Base-by-base conservation (phyloP, 1,284 basidiomycete genomes). In the Apiotrichum sp. region DNA sequence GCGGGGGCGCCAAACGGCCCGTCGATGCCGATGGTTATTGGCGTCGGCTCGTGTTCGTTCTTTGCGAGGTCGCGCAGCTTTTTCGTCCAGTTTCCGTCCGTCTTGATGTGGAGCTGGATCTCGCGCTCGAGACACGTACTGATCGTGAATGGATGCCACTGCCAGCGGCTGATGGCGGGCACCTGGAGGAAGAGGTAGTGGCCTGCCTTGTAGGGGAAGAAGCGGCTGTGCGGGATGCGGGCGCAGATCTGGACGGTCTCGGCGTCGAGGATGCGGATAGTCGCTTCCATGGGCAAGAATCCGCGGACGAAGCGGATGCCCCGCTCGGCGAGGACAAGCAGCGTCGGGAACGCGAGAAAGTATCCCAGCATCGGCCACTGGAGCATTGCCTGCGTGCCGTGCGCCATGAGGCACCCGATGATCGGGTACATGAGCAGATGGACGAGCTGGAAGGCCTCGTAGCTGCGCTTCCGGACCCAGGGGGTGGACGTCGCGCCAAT, bases 361-460 rank as follows among this genome's bases (percentile, higher is more conserved):
- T 66, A 66, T 7, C 63, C 66, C 14, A 68, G 53, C 66, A 68
- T 68, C 5, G 66, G 65, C 50, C 53, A 61, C 51, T 68, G 66
- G 6, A 66, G 51, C 4, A 66, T 50, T n/a, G 49, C 58, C 5
- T 47, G 44, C 3, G 65, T 64, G 22, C 66, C 66, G 57, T 68
- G 66, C 8, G 63, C 65, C 56, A 59, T 57, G 31, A 66, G 57
- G 3, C 63, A 56, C 9, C 54, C 66, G 53, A 68, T 68, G 48
- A 68, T 64, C 34, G 63, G 62, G 57, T 60, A 68, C 66, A 68
- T 68, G 36, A 68, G 61, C 29, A 68, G 58, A 48, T 68, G 66
- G 42, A 48, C 62, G 33, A 68, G 58, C 36, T 68, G 66, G 49
- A 68, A 68, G 0, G 61, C 42, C 54, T 68, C 66, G 41, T 66